phyloP scores from a whole-genome alignment of 768 basidiomycete species.

The Leccinum variicolor region DNA sequence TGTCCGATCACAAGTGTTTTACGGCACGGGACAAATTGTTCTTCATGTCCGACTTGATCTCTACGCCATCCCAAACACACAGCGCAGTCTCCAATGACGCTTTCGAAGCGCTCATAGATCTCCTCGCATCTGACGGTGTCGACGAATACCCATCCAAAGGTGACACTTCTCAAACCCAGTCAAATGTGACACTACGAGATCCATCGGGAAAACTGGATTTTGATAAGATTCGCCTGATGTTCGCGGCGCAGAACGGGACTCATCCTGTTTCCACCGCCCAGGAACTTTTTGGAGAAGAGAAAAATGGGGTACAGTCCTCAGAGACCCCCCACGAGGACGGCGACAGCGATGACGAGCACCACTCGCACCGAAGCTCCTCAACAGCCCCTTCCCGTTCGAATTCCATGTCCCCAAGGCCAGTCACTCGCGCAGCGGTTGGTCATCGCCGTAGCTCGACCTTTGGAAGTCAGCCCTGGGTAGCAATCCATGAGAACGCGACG shows the following conservation, averaged over 20 bases:
- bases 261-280: neutral
- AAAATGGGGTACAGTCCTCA: neutral
- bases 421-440: neutral
- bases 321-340: constrained; percentile 1
- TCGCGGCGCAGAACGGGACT: constrained; percentile 13
- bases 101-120: constrained; percentile 29
- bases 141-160: constrained; percentile 7
- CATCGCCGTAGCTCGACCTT: constrained; percentile 26
- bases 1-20: too few relatives aligned
- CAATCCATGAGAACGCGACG: constrained; percentile 6
- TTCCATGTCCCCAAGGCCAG: constrained; percentile 16
- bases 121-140: constrained; percentile 28
- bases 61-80: constrained; percentile 21
- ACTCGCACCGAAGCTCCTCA: constrained; percentile 9
- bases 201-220: constrained; percentile 30
- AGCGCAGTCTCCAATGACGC: constrained; percentile 17
- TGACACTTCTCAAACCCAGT: neutral
- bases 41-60: constrained; percentile 22
- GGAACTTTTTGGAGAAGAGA: neutral
- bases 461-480: constrained; percentile 14
- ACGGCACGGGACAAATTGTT: neutral
- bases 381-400: constrained; percentile 6
- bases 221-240: constrained; percentile 30
- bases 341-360: constrained; percentile 18
- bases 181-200: constrained; percentile 20